Evolutionary conservation across 2,329 filamentous ascomycete species (phyloP).

Genomic region (Bipolaris victoriae): DNA sequence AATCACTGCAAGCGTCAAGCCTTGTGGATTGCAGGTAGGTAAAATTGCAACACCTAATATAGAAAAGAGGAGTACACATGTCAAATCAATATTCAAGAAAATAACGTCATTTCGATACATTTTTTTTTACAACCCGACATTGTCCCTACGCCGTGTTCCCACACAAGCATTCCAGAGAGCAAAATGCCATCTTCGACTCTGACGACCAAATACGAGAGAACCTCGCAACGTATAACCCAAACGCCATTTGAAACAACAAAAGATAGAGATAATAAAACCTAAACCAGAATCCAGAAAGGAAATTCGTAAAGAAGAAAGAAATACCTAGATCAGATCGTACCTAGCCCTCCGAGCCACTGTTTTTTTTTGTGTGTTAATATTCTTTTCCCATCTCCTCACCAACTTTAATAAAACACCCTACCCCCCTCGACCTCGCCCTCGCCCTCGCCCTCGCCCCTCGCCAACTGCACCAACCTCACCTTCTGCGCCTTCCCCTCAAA

Average conservation of each 20-base stretch:
- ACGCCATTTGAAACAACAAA: not conserved
- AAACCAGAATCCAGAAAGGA: too few relatives aligned
- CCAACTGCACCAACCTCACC: conserved; percentile 32
- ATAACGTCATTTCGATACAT: not conserved
- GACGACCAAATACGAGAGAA: not conserved
- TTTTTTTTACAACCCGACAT: not conserved
- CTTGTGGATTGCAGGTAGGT: too few relatives aligned
- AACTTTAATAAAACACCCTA: conserved; percentile 42
- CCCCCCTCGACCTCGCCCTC: conserved; percentile 1
- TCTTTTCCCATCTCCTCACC: not conserved
- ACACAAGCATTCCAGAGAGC: not conserved
- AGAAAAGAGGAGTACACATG: not conserved
- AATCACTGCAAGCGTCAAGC: not conserved
- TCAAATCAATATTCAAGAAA: not conserved
- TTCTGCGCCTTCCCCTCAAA: conserved; percentile 29
- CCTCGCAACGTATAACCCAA: not conserved
- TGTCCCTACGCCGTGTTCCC: not conserved
- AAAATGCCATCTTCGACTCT: not conserved
- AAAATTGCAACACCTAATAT: too few relatives aligned
- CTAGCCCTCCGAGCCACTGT: not conserved
- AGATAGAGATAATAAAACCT: not conserved
- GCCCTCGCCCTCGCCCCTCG: conserved; percentile 22
- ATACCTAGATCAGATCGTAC: not conserved
- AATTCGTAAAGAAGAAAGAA: not conserved
- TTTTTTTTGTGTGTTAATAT: not conserved